These are phyloP conservation scores for Sporothrix inflata DNA, from an alignment of 2,329 filamentous ascomycete species.

Conservation along the genomic window DNA sequence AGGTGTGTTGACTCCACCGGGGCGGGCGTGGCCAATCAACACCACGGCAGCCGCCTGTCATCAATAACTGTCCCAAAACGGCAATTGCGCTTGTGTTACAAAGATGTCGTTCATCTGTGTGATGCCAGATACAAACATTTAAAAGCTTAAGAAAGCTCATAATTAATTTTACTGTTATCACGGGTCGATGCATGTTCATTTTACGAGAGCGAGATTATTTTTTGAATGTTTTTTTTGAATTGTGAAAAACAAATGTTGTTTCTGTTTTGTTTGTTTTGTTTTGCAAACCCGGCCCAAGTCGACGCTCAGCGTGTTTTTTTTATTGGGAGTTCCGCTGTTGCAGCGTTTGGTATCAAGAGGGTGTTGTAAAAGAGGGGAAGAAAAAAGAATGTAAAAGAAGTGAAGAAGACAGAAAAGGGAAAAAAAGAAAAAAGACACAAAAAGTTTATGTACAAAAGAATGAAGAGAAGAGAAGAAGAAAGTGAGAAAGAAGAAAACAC, in stretches of 20 bases:
- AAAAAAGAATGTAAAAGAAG: conserved; percentile 7
- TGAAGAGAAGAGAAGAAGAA: conserved; percentile 18
- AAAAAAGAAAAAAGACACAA: conserved; percentile 11
- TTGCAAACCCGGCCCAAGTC: neutral
- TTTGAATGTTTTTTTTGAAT: neutral
- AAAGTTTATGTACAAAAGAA: conserved; percentile 6
- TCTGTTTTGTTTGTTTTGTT: conserved; percentile 24
- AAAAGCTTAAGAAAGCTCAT: no score
- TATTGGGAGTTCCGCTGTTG: neutral
- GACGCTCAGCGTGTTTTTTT: conserved; percentile 26
- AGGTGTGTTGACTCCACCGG: neutral
- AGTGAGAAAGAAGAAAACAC: neutral
- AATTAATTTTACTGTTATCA: neutral
- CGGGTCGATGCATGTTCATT: neutral
- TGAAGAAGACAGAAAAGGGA: neutral
- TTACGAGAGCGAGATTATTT: neutral
- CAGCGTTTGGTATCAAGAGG: conserved; percentile 10
- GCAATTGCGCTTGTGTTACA: neutral
- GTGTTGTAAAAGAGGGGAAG: neutral
- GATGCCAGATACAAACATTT: neutral
- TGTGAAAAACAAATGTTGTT: conserved; percentile 1
- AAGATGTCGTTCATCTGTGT: neutral
- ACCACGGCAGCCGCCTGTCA: neutral
- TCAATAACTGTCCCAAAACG: conserved; percentile 3
- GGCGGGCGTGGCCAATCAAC: conserved; percentile 12